phyloP scores from a whole-genome alignment of 2,329 filamentous ascomycete genomes.

The Mycosphaerelloides madeirae region DNA sequence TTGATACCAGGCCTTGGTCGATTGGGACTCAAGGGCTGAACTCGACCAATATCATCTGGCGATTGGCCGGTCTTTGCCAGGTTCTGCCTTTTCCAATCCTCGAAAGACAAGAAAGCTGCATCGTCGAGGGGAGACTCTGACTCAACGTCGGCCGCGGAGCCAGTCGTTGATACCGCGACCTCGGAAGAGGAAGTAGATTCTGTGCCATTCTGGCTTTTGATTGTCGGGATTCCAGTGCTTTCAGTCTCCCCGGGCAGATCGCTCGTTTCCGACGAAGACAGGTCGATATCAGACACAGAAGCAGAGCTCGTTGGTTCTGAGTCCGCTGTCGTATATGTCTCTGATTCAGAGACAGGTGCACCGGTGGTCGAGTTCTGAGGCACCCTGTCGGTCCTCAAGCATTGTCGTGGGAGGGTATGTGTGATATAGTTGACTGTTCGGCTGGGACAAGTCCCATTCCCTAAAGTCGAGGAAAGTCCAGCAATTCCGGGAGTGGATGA shows the following conservation, averaged over 20 bases:
- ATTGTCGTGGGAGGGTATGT: slow-evolving; percentile 70
- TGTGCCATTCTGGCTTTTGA: no score
- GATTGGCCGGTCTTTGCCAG: slow-evolving; percentile 78
- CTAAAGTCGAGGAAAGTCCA: slow-evolving; percentile 5
- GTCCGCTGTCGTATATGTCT: background rate
- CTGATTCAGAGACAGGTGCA: background rate
- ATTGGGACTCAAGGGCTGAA: slow-evolving; percentile 44
- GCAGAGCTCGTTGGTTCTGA: background rate
- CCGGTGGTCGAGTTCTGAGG: slow-evolving; percentile 6
- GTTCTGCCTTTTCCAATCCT: slow-evolving; percentile 97
- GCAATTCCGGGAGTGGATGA: slow-evolving; percentile 1
- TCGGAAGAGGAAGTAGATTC: slow-evolving; percentile 1
- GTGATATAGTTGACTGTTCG: slow-evolving; percentile 79
- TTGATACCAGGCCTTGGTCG: slow-evolving; percentile 53
- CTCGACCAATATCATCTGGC: slow-evolving; percentile 60
- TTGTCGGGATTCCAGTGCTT: background rate
- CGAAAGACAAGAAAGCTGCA: slow-evolving; percentile 87
- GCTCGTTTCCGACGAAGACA: background rate
- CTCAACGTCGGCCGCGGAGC: slow-evolving; percentile 48
- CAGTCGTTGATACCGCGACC: background rate
- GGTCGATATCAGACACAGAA: no score
- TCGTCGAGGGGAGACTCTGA: slow-evolving; percentile 65
- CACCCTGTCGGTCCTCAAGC: slow-evolving; percentile 60
- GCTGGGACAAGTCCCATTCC: slow-evolving; percentile 40
- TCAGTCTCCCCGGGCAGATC: background rate